A percentile compares a stretch with the other conserved stretches of the same genome.
Conservation (phyloP, 495 filamentous ascomycete species). For the Cladorrhinum samala region DNA sequence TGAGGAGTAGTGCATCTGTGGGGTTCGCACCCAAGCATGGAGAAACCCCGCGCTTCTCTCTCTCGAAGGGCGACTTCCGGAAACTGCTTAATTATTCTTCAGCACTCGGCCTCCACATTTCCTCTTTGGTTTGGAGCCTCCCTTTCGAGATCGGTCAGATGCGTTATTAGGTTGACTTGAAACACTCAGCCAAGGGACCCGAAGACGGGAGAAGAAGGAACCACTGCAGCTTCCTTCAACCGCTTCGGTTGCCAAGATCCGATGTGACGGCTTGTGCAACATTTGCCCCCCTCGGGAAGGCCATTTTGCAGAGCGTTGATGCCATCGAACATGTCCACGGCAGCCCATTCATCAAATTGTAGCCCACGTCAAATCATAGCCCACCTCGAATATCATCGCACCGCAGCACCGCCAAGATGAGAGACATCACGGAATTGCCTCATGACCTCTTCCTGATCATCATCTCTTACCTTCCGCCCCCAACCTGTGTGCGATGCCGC, state of each 20-base stretch:
- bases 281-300: neutral
- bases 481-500: slow-evolving; percentile 49
- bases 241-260: slow-evolving; percentile 11
- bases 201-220: neutral
- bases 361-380: neutral
- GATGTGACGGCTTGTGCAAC: slow-evolving; percentile 11
- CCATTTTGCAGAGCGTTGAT: slow-evolving; percentile 1
- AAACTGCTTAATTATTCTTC: no score
- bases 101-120: no score
- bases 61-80: no score
- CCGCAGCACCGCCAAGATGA: slow-evolving; percentile 17
- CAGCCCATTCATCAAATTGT: neutral
- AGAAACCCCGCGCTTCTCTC: no score
- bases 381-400: neutral
- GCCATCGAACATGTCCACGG: neutral
- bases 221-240: neutral
- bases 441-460: slow-evolving; percentile 50
- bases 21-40: no score
- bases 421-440: slow-evolving; percentile 45
- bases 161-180: no score
- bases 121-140: no score
- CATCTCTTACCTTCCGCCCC: slow-evolving; percentile 44
- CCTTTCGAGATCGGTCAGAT: no score
- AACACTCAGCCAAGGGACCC: no score
- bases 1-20: no score